A percentile compares a stretch with the other conserved stretches of the same genome.
These are phyloP conservation scores for Trichoderma oligosporum DNA, from an alignment of 2,329 filamentous ascomycete species.

Conservation along the genomic window DNA sequence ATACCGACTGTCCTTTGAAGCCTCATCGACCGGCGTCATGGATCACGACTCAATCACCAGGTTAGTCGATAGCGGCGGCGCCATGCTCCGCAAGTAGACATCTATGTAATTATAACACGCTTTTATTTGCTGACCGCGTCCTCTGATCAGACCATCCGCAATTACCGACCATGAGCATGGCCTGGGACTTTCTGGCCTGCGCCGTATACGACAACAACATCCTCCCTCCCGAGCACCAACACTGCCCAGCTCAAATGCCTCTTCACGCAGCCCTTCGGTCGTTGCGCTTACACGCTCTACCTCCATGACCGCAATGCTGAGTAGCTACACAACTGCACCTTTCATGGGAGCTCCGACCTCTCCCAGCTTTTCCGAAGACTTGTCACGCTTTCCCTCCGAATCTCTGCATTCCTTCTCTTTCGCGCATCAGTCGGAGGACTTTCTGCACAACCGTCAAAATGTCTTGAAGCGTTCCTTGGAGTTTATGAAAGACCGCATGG, in stretches of 20 bases:
- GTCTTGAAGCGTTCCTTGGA: conserved; percentile 90
- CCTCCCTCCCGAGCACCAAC: conserved; percentile 59
- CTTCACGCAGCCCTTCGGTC: conserved; percentile 58
- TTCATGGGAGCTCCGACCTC: conserved; percentile 63
- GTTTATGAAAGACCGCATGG: conserved; percentile 90
- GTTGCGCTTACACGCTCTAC: conserved; percentile 60
- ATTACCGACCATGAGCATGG: conserved; percentile 85
- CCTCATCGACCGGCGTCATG: conserved; percentile 51
- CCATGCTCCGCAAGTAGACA: neutral
- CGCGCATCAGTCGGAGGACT: conserved; percentile 89
- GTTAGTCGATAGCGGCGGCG: conserved; percentile 42
- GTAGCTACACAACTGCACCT: conserved; percentile 52
- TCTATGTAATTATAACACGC: neutral
- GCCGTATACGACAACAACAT: conserved; percentile 87
- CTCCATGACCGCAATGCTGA: conserved; percentile 66
- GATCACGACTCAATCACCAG: conserved; percentile 71
- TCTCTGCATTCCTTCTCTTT: conserved; percentile 98
- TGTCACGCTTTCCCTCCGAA: conserved; percentile 88
- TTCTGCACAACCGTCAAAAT: conserved; percentile 86
- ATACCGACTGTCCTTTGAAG: conserved; percentile 75
- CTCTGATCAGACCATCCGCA: conserved; percentile 65
- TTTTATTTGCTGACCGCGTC: conserved; percentile 28
- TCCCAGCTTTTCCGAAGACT: conserved; percentile 79
- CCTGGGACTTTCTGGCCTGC: conserved; percentile 77
- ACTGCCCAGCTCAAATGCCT: conserved; percentile 58